Conservation (phyloP, 2,329 filamentous ascomycete species). For the Tolypocladium paradoxum region DNA sequence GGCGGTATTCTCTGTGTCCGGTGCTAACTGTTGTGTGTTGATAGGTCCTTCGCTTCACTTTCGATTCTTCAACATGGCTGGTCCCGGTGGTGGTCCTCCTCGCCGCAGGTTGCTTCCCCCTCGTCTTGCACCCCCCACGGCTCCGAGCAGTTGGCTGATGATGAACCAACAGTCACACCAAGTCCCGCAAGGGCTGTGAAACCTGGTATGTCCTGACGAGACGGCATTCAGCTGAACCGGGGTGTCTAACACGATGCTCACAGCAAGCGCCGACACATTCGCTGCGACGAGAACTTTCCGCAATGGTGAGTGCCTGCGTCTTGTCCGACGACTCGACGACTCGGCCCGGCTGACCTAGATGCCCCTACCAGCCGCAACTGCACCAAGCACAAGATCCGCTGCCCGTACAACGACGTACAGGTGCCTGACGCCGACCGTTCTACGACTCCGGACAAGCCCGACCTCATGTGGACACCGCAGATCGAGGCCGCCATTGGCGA, state of each 20-base stretch:
- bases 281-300: slow-evolving; percentile 94
- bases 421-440: slow-evolving; percentile 50
- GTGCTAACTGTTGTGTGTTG: background rate
- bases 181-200: slow-evolving; percentile 96
- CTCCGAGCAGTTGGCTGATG: background rate
- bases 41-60: slow-evolving; percentile 1
- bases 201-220: slow-evolving; percentile 52
- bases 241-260: slow-evolving; percentile 2
- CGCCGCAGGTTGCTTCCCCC: slow-evolving; percentile 44
- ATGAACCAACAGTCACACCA: slow-evolving; percentile 70
- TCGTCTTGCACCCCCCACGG: background rate
- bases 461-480: slow-evolving; percentile 77
- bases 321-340: background rate
- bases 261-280: slow-evolving; percentile 86
- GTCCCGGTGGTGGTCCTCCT: slow-evolving; percentile 88
- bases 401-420: slow-evolving; percentile 89
- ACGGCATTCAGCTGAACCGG: slow-evolving; percentile 1
- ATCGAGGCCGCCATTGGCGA: slow-evolving; percentile 70
- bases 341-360: slow-evolving; percentile 3
- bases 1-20: background rate
- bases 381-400: slow-evolving; percentile 97
- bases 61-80: slow-evolving; percentile 56
- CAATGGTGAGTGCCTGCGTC: slow-evolving; percentile 61
- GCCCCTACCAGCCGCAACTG: slow-evolving; percentile 68
- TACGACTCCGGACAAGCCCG: slow-evolving; percentile 50